A percentile compares a stretch with the other conserved stretches of the same genome.
Evolutionary conservation across 1,139 yeast genomes (phyloP).

Genomic region (Candida labiduridarum): DNA sequence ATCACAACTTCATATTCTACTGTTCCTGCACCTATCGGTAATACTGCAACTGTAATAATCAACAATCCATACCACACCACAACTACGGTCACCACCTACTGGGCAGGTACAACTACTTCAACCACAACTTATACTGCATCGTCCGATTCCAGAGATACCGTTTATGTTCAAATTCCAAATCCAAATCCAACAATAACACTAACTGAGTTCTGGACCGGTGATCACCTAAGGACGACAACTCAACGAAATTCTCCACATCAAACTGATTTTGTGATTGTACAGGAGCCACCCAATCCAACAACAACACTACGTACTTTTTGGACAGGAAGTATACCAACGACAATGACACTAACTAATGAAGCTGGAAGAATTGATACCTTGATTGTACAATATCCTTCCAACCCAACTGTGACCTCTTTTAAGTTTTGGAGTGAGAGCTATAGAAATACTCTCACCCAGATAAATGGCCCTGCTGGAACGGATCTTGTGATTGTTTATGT

Average conservation of each 20-base stretch:
- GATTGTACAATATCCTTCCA: constrained; percentile 21
- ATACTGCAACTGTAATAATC: constrained; percentile 22
- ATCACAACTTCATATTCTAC: constrained; percentile 9
- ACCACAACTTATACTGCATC: constrained; percentile 14
- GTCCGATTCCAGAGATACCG: constrained; percentile 21
- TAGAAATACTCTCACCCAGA: constrained; percentile 12
- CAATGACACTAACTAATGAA: constrained; percentile 12
- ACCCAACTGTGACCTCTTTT: constrained; percentile 16
- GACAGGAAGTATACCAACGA: neutral
- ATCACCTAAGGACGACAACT: constrained; percentile 11
- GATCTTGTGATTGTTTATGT: constrained; percentile 21
- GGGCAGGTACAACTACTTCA: constrained; percentile 11
- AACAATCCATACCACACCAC: constrained; percentile 18
- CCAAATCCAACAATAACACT: constrained; percentile 14
- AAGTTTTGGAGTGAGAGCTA: constrained; percentile 11
- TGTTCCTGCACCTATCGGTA: constrained; percentile 13
- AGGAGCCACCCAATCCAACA: constrained; percentile 20
- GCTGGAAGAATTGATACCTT: constrained; percentile 20
- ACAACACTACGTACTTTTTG: constrained; percentile 15
- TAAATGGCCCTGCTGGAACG: constrained; percentile 8
- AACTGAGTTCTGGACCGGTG: neutral
- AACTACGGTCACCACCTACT: constrained; percentile 13
- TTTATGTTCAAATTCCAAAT: constrained; percentile 18
- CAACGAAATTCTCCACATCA: constrained; percentile 9
- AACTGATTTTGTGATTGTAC: constrained; percentile 22